Evolutionary conservation across 768 basidiomycete species (phyloP).

Genomic region (Pisolithus marmoratus): DNA sequence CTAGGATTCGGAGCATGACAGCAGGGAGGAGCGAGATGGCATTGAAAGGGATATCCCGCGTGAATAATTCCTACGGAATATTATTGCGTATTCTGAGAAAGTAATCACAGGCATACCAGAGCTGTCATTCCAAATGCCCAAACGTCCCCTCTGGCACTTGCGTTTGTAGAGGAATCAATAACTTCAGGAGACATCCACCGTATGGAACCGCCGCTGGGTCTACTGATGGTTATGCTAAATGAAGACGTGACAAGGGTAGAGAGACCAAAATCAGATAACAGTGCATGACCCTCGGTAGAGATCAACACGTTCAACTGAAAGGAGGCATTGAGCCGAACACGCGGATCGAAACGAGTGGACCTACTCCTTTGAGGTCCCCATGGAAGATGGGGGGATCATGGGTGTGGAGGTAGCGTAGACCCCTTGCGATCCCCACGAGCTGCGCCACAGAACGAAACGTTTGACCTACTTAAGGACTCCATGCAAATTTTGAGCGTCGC

Average conservation of each 20-base stretch:
- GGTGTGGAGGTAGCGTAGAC: neutral
- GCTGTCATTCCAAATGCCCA: neutral
- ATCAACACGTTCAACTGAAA: neutral
- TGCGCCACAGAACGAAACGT: neutral
- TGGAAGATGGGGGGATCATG: neutral
- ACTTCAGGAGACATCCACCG: neutral
- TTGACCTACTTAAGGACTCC: too few relatives aligned
- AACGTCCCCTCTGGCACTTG: neutral
- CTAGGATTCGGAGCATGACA: neutral
- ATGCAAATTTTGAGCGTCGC: too few relatives aligned
- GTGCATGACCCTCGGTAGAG: neutral
- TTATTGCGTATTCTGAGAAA: neutral
- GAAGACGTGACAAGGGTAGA: neutral
- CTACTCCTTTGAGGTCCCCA: neutral
- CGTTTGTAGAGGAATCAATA: neutral
- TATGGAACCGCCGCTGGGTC: neutral
- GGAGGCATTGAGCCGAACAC: neutral
- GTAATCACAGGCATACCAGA: neutral
- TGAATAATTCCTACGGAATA: neutral
- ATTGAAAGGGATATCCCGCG: neutral
- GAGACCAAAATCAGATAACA: neutral
- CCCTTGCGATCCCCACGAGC: neutral
- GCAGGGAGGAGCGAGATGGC: neutral
- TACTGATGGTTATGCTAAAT: neutral
- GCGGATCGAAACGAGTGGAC: neutral